Evolutionary conservation across 371 early-diverging fungal genomes (phyloP), one percentile per base, ranked within the genome.

Genomic region (Lichtheimia ramosa): DNA sequence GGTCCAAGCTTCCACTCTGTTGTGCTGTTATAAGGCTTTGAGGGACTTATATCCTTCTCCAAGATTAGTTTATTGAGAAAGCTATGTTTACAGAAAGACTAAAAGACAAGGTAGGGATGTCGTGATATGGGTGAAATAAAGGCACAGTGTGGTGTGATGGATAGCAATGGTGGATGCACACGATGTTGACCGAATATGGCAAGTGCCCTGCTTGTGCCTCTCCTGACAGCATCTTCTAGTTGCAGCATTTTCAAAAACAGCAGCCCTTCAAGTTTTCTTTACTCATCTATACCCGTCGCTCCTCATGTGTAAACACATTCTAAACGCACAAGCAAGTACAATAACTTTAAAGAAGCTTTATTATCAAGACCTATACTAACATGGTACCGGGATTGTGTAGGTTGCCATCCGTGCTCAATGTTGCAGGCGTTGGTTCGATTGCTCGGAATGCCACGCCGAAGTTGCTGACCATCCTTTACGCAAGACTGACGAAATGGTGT

Each of bases 391-490:
- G 51, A 15, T 51, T 20, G n/a, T 16, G 7, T 57, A 93, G 93
- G 96, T 94, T 15, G 84, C 96, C 46, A 89, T 97, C 54, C 86
- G 97, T 52, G 92, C 96, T 5, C 89, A 89, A 23, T 98, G 98
- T 82, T 97, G 97, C 79, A 89, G 90, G 71, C 84, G 83, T 58
- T 98, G 98, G 97, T 98, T 93, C 68, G 98, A 98, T 77, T 98
- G 98, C 65, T 82, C 97, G 4, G 92, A 96, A 68, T 98, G 98
- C 74, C 97, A 97, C 68, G 87, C 82, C n/a, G 97, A 93, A 56
- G 72, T 65, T 0, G 66, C 89, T 5, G 89, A 92, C 73, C 97
- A 96, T 77, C 75, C 75, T 23, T 74, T 97, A 20, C 73, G 83
- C 61, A 94, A 91, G 68, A 85, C 93, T 5, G 75, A 77, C 54